A percentile compares a stretch with the other conserved stretches of the same genome.
These are phyloP conservation scores for Ogataea philodendri DNA, from an alignment of 805 yeast species.

Conservation along the genomic window DNA sequence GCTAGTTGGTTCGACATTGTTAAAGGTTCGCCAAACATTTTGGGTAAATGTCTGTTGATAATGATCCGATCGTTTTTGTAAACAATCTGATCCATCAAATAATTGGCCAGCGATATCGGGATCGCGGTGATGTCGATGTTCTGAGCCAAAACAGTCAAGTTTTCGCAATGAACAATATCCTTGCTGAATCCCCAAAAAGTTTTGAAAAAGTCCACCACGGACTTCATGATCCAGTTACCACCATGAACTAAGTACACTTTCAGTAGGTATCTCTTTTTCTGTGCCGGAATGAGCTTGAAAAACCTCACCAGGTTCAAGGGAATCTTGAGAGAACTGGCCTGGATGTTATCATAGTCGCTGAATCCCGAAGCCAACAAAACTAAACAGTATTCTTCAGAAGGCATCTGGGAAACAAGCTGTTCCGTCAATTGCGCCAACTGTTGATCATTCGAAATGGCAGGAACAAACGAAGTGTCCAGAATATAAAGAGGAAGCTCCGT, in stretches of 20 bases:
- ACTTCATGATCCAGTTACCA: slow-evolving; percentile 74
- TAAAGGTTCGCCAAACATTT: slow-evolving; percentile 34
- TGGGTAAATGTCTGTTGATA: slow-evolving; percentile 43
- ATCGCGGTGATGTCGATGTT: slow-evolving; percentile 72
- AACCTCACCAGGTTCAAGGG: slow-evolving; percentile 40
- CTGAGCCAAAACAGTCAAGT: slow-evolving; percentile 38
- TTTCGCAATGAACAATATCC: slow-evolving; percentile 36
- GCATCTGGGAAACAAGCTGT: slow-evolving; percentile 54
- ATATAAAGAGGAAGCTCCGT: slow-evolving; percentile 72
- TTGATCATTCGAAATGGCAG: slow-evolving; percentile 40
- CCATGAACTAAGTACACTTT: slow-evolving; percentile 84
- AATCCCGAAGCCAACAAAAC: slow-evolving; percentile 84
- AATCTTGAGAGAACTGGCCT: slow-evolving; percentile 19
- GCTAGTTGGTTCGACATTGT: slow-evolving; percentile 23
- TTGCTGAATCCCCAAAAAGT: slow-evolving; percentile 43
- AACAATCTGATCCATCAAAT: slow-evolving; percentile 54
- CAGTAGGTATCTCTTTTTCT: slow-evolving; percentile 49
- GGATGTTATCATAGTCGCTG: slow-evolving; percentile 35
- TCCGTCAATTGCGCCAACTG: slow-evolving; percentile 54
- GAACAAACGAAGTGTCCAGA: slow-evolving; percentile 79
- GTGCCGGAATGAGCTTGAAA: slow-evolving; percentile 54
- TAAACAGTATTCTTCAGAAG: slow-evolving; percentile 60
- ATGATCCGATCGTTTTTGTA: slow-evolving; percentile 51
- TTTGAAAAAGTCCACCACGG: slow-evolving; percentile 67
- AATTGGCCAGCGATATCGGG: slow-evolving; percentile 73